Evolutionary conservation across 805 yeast genomes (phyloP).

Genomic region (Torulaspora quercuum): DNA sequence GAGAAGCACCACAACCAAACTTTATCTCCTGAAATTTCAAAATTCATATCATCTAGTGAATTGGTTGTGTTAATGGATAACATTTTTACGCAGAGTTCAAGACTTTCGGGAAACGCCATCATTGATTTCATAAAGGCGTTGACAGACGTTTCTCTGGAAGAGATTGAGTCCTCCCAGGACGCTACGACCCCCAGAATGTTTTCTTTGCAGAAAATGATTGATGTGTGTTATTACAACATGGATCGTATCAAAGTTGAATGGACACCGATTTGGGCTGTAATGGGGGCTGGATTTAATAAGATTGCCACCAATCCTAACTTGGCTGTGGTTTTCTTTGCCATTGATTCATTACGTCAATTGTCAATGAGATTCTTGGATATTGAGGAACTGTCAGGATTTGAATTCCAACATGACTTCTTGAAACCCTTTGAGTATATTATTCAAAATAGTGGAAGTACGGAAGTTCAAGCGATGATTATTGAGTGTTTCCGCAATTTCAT

Average conservation of each 20-base stretch:
- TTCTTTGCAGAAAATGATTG: slow-evolving; percentile 92
- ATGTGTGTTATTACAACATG: slow-evolving; percentile 97
- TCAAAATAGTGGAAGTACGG: slow-evolving; percentile 58
- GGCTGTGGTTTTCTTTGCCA: slow-evolving; percentile 80
- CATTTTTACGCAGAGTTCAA: slow-evolving; percentile 78
- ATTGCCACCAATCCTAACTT: slow-evolving; percentile 79
- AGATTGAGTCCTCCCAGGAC: slow-evolving; percentile 81
- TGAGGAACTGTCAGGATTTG: slow-evolving; percentile 92
- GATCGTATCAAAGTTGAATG: slow-evolving; percentile 92
- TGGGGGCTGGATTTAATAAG: slow-evolving; percentile 83
- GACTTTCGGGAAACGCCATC: slow-evolving; percentile 78
- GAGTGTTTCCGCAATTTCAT: slow-evolving; percentile 88
- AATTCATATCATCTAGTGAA: slow-evolving; percentile 59
- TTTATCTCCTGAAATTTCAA: slow-evolving; percentile 54
- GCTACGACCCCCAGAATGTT: slow-evolving; percentile 84
- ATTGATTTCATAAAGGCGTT: slow-evolving; percentile 83
- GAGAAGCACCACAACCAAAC: slow-evolving; percentile 70
- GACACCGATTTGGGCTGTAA: slow-evolving; percentile 91
- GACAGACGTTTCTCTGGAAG: slow-evolving; percentile 83
- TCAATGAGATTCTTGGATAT: slow-evolving; percentile 88
- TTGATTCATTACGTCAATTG: slow-evolving; percentile 89
- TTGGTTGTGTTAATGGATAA: slow-evolving; percentile 79
- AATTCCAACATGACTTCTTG: slow-evolving; percentile 90
- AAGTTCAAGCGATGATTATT: slow-evolving; percentile 82
- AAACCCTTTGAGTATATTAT: slow-evolving; percentile 84